A percentile compares a stretch with the other conserved stretches of the same genome.
Conservation (phyloP, 139 green algal genomes). For the Chlorella sp. region DNA sequence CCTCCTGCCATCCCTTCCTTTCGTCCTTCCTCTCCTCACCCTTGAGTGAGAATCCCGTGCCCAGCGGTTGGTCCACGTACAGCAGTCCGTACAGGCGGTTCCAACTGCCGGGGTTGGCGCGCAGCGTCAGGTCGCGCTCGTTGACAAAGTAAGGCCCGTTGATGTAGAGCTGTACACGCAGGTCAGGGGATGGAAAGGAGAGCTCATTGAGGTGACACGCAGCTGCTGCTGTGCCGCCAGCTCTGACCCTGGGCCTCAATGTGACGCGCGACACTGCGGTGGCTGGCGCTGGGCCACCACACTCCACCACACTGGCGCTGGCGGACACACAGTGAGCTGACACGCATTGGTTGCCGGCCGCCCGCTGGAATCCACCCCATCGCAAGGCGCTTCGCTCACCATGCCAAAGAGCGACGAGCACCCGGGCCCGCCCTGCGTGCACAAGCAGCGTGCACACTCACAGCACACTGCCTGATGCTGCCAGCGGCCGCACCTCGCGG, state of each 20-base stretch:
- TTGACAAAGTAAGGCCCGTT: constrained; percentile 42
- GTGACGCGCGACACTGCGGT: background rate
- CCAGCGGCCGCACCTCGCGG: background rate
- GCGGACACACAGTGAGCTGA: background rate
- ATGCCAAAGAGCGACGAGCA: constrained; percentile 49
- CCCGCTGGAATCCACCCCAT: too few species aligned
- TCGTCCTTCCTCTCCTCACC: too few species aligned
- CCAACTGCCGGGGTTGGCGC: constrained; percentile 31
- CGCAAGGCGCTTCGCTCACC: too few species aligned
- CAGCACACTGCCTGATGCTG: background rate
- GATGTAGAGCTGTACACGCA: constrained; percentile 37
- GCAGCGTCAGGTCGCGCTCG: constrained; percentile 26
- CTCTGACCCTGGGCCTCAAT: background rate
- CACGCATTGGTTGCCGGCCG: background rate
- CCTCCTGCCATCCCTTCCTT: too few species aligned
- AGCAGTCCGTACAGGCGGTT: constrained; percentile 33
- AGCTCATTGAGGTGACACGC: background rate
- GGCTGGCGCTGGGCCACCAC: background rate
- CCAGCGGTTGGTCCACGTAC: constrained; percentile 50
- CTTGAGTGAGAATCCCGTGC: constrained; percentile 43
- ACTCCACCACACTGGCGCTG: background rate
- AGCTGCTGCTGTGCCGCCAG: background rate
- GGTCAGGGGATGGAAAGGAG: background rate
- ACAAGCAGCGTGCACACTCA: background rate
- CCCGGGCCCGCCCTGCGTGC: constrained; percentile 37